These are phyloP conservation scores for Metschnikowia proteae DNA, from an alignment of 805 yeast species.

Conservation along the genomic window DNA sequence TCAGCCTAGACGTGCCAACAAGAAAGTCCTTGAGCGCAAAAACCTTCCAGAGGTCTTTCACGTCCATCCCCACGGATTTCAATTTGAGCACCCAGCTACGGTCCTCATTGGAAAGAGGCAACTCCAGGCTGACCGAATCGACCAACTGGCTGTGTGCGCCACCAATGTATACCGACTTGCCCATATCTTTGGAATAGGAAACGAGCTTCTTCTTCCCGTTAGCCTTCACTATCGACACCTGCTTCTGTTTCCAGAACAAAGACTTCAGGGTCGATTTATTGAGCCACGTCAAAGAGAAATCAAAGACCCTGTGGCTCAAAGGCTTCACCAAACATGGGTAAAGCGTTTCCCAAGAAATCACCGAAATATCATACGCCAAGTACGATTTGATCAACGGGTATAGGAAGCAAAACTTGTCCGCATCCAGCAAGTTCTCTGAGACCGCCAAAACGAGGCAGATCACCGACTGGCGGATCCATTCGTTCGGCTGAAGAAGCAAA, in stretches of 20 bases:
- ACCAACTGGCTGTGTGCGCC: constrained; percentile 5
- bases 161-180: constrained; percentile 34
- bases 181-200: constrained; percentile 32
- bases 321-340: constrained; percentile 68
- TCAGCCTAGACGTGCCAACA: constrained; percentile 29
- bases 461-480: constrained; percentile 73
- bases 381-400: constrained; percentile 77
- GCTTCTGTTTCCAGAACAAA: constrained; percentile 69
- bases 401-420: constrained; percentile 79
- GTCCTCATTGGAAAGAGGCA: constrained; percentile 58
- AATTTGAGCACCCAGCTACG: constrained; percentile 69
- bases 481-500: constrained; percentile 79
- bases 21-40: constrained; percentile 68
- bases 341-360: constrained; percentile 61
- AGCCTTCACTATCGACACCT: constrained; percentile 17
- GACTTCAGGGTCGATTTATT: constrained; percentile 54
- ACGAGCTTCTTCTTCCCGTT: constrained; percentile 21
- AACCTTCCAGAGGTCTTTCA: constrained; percentile 78
- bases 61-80: constrained; percentile 67
- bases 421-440: constrained; percentile 58
- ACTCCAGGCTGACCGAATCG: constrained; percentile 8
- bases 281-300: constrained; percentile 68
- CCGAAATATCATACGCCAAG: constrained; percentile 71
- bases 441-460: constrained; percentile 59
- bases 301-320: constrained; percentile 60